Base-by-base conservation (phyloP, 192 early-diverging fungal genomes). In the Bifiguratus adelaidae region DNA sequence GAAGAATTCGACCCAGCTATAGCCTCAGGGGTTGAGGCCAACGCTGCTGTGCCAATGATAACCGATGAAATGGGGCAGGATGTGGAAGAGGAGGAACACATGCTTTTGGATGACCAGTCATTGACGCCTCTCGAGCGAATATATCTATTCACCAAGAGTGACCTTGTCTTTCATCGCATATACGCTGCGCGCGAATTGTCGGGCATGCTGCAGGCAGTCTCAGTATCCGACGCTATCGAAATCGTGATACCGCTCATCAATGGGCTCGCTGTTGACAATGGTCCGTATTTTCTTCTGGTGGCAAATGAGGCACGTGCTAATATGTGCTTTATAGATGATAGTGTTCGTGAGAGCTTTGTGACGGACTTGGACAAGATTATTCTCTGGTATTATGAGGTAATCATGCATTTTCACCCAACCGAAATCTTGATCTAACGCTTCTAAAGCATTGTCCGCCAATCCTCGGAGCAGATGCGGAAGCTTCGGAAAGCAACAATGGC, bases 331-430 rank as follows among this genome's bases (percentile, higher is more conserved):
- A 20, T 54, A 30, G 64, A 71, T 34, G 68, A 67, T 41, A 42
- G 41, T 30, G 68, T 71, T 11, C 40, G 53, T 44, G 68, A 71
- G 33, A 54, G 63, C 16, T 60, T 71, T 32, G 64, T 52, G 6
- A 46, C 48, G 26, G 64, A 71, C 47, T 35, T 71, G 11, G 68
- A 71, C 42, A 67, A 71, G 43, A 63, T 67, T 23, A 71, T 71
- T 21, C 41, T 62, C 45, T 71, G 53, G 40, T 71, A 56, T 41
- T 63, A 71, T 32, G 44, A 50, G 26, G 64, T 71, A 67, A 37
- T 42, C 27, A 20, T 37, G 3, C 12, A 24, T 2, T n/a, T 16
- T 2, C 21, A 25, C 2, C 3, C 6, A 11, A 12, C n/a, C n/a
- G n/a, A n/a, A n/a, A 8, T 28, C 19, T 15, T 24, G 21, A 11